Evolutionary conservation across 2,329 filamentous ascomycete species (phyloP), one percentile per base, ranked within the genome.

Genomic region (Westerdykella ornata): DNA sequence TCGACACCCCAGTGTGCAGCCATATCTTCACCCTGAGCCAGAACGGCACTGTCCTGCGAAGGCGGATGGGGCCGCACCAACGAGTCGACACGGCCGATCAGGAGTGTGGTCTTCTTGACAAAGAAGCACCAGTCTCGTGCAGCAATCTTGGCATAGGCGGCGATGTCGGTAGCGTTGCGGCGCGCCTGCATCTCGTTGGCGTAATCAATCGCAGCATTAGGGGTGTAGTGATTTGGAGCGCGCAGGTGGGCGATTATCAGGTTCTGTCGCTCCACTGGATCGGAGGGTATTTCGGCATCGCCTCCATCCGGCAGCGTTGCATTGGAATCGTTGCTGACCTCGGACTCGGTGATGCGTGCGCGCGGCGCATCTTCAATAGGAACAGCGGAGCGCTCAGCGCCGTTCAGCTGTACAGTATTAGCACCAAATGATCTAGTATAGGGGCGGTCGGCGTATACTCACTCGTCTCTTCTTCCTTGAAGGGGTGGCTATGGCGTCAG

Each of bases 71-170:
- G 54, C 39, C 58, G 61, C 35, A 49, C 43, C 3, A 47, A 46
- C 7, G 59, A 55, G 45, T 67, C 64, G 45, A 59, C 60, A 48
- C 86, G 80, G 33, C 86, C 86, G 49, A 92, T 88, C 51, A 84
- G 81, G 58, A 88, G 78, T 39, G 75, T 74, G n/a, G 87, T 74
- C 47, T 82, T 81, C 47, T 82, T 84, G 45, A 90, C 80, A 60
- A 88, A 90, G 65, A 84, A 92, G 8, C 85, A 88, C 86, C 86
- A 92, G 60, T 87, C 83, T 50, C 81, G 78, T 13, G 84, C 86
- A 15, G 85, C 81, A 46, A 92, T 82, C 69, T 90, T 90, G 42
- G 85, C 86, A 63, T 86, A 92, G 28, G 86, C 86, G 5, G 70
- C 67, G 22, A 71, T 68, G 52, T 64, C 69, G 47, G 58, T 60